phyloP scores from a whole-genome alignment of 345 rosid species.

The Camelina laxa region DNA sequence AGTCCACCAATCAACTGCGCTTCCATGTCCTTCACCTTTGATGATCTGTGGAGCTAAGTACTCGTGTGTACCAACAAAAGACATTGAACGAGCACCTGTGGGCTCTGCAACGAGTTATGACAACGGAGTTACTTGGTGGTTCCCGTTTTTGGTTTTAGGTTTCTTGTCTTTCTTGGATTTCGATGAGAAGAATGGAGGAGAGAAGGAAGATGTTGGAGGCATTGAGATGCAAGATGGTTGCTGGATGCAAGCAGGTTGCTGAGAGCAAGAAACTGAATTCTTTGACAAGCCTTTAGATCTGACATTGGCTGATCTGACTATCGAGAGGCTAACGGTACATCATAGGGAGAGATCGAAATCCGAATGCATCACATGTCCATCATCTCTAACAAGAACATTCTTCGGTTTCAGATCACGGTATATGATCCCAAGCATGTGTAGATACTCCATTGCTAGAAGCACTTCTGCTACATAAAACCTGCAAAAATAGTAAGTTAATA shows the following conservation, averaged over 20 bases:
- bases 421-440: constrained; percentile 86
- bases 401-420: constrained; percentile 89
- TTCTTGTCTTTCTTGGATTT: constrained; percentile 62
- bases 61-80: constrained; percentile 91
- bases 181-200: constrained; percentile 61
- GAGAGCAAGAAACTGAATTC: constrained; percentile 60
- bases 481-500: constrained; percentile 30
- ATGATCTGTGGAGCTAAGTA: constrained; percentile 88
- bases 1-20: constrained; percentile 95
- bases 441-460: constrained; percentile 82
- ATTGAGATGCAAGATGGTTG: constrained; percentile 64
- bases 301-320: constrained; percentile 55
- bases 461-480: constrained; percentile 87
- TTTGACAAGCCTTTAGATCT: constrained; percentile 56
- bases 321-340: constrained; percentile 61
- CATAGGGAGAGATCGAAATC: constrained; percentile 87
- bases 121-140: constrained; percentile 72
- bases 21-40: constrained; percentile 88
- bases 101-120: constrained; percentile 95
- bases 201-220: constrained; percentile 65
- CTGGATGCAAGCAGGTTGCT: constrained; percentile 62
- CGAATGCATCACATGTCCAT: constrained; percentile 89
- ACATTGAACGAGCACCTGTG: constrained; percentile 89
- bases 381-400: constrained; percentile 90
- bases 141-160: constrained; percentile 54